Evolutionary conservation across 768 basidiomycete genomes (phyloP).

Genomic region (Coprinopsis sp.): DNA sequence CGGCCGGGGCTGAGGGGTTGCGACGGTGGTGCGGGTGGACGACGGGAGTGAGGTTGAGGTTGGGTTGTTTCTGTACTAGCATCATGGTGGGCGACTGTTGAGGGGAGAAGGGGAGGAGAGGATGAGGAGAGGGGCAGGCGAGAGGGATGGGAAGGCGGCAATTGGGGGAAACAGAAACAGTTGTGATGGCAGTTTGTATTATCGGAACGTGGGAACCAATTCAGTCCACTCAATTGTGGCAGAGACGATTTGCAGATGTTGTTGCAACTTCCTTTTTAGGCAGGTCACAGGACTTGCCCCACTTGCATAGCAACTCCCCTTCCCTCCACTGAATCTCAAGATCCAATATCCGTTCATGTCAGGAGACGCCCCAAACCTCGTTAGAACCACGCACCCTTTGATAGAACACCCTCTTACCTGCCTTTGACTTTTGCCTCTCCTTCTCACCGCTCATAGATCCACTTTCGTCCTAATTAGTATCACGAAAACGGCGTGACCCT

Average conservation of each 20-base stretch:
- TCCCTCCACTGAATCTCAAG: background rate
- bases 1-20: constrained; percentile 65
- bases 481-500: too few species aligned
- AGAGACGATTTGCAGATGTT: background rate
- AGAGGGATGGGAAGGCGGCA: constrained; percentile 17
- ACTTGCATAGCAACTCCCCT: too few species aligned
- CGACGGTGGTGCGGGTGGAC: constrained; percentile 44
- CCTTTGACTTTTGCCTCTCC: too few species aligned
- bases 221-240: background rate
- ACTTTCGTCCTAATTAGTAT: too few species aligned
- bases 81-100: constrained; percentile 39
- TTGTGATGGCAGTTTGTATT: constrained; percentile 8
- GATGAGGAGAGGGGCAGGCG: constrained; percentile 16
- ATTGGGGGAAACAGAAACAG: constrained; percentile 16
- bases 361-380: too few species aligned
- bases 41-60: constrained; percentile 26
- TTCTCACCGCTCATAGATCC: too few species aligned
- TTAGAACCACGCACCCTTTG: too few species aligned
- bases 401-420: too few species aligned
- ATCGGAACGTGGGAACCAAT: background rate
- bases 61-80: constrained; percentile 43
- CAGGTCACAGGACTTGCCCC: background rate
- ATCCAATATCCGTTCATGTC: too few species aligned
- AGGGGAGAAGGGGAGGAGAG: constrained; percentile 17
- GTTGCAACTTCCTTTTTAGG: background rate